Evolutionary conservation across 495 filamentous ascomycete genomes (phyloP), one percentile per base, ranked within the genome.

Genomic region (Xylaria longipes): DNA sequence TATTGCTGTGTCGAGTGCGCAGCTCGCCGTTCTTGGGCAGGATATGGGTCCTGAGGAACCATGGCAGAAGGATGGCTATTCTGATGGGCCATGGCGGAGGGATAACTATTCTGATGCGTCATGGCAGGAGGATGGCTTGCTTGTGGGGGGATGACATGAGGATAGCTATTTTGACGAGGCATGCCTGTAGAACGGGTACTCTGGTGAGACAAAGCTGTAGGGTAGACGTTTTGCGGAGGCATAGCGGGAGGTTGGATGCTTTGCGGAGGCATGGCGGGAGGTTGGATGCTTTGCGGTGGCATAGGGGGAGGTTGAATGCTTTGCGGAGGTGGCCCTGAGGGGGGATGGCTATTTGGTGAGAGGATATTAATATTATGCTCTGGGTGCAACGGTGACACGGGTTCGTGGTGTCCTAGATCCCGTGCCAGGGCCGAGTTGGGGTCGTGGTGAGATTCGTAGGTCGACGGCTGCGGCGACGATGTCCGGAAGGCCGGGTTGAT

Each of bases 401-500:
- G 80, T 11, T 87, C 85, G 39, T 83, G 79, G 39, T 92, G 90
- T 39, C 84, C 87, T 77, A 94, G 82, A 67, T 91, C 88, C 67
- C 84, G 82, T 20, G 89, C 90, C 31, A 94, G 82, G 39, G 89
- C 87, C 31, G 90, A 90, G 72, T 93, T 86, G 5, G 93, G 91
- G 75, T 97, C 93, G 79, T 97, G 91, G 72, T 97, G 94, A 39
- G 94, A 95, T 75, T 97, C 94, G 71, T 91, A 95, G 1, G 91
- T 92, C 20, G 94, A 97, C 17, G 87, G 87, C 67, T 88, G 86
- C 3, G 87, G 97, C 25, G 97, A 98, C 5, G 97, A 97, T 46
- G 91, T 94, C 73, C 97, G 90, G 85, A 94, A 98, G 0, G 95
- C 93, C 61, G 97, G 94, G 76, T 99, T 98, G 81, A 97, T 97